Conservation (phyloP, 805 yeast species). For the Starmerella sirachaensis region DNA sequence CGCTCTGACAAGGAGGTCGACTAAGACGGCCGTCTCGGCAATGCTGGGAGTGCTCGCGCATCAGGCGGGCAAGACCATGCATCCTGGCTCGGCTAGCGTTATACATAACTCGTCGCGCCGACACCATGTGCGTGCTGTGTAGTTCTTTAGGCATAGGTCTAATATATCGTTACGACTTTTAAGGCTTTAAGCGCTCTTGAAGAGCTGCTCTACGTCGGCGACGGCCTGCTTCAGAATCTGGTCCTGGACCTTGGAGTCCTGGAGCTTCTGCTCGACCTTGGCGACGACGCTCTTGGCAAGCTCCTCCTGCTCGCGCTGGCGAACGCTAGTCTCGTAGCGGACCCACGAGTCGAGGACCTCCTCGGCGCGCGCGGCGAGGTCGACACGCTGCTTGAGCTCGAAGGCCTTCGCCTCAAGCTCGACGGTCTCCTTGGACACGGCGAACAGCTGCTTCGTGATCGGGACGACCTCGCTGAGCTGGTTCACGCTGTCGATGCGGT, state of each 20-base stretch:
- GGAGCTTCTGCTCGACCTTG: slow-evolving; percentile 74
- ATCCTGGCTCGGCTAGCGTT: too few species aligned
- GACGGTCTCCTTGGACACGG: slow-evolving; percentile 92
- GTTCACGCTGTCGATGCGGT: slow-evolving; percentile 77
- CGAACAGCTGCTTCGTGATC: slow-evolving; percentile 84
- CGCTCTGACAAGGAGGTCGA: too few species aligned
- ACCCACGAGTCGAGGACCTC: slow-evolving; percentile 97
- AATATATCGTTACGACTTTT: too few species aligned
- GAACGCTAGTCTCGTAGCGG: slow-evolving; percentile 91
- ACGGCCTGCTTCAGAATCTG: slow-evolving; percentile 82
- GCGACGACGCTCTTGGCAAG: slow-evolving; percentile 75
- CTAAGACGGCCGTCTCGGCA: too few species aligned
- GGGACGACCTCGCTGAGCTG: slow-evolving; percentile 84
- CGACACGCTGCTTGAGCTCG: slow-evolving; percentile 83
- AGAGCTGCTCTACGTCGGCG: slow-evolving; percentile 80
- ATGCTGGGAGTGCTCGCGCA: too few species aligned
- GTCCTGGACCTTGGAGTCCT: slow-evolving; percentile 86
- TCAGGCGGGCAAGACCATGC: too few species aligned
- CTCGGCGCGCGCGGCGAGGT: slow-evolving; percentile 81
- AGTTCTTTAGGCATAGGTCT: too few species aligned
- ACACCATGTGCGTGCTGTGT: too few species aligned
- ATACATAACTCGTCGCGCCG: too few species aligned
- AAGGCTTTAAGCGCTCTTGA: slow-evolving; percentile 30
- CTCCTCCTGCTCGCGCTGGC: slow-evolving; percentile 92
- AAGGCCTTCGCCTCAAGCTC: slow-evolving; percentile 88